Evolutionary conservation across 2,329 filamentous ascomycete genomes (phyloP), one percentile per base, ranked within the genome.

Genomic region (Fusarium pilosicola): DNA sequence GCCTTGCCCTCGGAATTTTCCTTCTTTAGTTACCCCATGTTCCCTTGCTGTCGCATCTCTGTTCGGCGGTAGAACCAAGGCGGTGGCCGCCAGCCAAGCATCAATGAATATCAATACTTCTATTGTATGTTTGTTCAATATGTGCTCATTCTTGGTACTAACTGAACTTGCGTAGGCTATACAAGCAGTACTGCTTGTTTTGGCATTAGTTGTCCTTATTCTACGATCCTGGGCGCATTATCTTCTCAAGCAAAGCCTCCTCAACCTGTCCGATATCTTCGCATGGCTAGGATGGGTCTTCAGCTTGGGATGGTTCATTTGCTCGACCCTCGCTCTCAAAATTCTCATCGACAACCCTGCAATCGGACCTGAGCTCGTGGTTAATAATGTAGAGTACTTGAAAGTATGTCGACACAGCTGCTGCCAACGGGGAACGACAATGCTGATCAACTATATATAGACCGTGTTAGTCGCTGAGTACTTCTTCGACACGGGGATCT

Each of bases 251-350:
- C 65, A 63, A 15, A 30, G 32, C 14, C 6, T 68, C 0, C 34
- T 62, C 6, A 44, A 41, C 10, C 56, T 60, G 3, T 28, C 48
- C 2, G 64, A 68, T 30, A 5, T 41, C 2, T 62, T 68, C 4
- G 64, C 65, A 7, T 68, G 65, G 65, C 42, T 42, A 9, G 65
- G 65, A 17, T 68, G 64, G 64, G 5, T 63, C 11, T 68, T 68
- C 8, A 68, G 64, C 7, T 28, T 68, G 7, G 65, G 65, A 28
- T 68, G 65, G 65, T 68, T 68, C 4, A 68, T 68, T n/a, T 68
- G 64, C 26, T 68, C 65, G 30, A 68, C 65, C 7, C 39, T 68
- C 7, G 65, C 65, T 13, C 56, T 68, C 3, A 28, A 18, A n/a
- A 63, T 63, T 4, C 48, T 68, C 6, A 68, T 68, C 14, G 42